Evolutionary conservation across 2,329 filamentous ascomycete genomes (phyloP).

Genomic region (Orbilia quercus): DNA sequence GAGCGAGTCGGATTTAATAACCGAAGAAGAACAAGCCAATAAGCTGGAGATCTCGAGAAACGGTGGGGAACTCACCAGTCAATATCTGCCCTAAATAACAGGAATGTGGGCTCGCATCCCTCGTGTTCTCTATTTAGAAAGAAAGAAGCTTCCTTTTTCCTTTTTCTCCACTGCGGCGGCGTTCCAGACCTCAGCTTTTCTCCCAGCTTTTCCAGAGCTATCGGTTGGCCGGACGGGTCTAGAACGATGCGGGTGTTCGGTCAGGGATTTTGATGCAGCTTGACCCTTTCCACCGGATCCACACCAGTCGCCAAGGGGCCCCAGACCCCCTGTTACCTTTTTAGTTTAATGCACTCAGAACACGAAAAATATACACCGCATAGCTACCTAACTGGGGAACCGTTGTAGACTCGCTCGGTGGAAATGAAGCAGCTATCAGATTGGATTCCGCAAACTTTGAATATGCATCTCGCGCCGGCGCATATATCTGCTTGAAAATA

Average conservation of each 20-base stretch:
- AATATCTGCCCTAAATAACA: conserved; percentile 20
- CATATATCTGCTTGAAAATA: conserved; percentile 37
- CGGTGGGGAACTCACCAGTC: conserved; percentile 15
- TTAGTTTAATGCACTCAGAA: conserved; percentile 52
- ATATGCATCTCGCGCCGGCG: conserved; percentile 15
- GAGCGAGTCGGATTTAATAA: conserved; percentile 52
- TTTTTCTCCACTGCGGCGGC: background rate
- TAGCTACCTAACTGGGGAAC: conserved; percentile 35
- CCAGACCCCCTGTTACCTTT: conserved; percentile 26
- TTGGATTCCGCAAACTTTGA: conserved; percentile 5
- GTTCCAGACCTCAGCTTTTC: conserved; percentile 31
- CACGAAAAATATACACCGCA: conserved; percentile 28
- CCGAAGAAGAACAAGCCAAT: conserved; percentile 35
- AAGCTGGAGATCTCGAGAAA: conserved; percentile 13
- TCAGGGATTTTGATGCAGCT: conserved; percentile 42
- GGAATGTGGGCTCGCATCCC: conserved; percentile 12
- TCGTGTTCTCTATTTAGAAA: conserved; percentile 45
- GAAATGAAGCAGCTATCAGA: conserved; percentile 22
- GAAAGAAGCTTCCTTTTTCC: conserved; percentile 8
- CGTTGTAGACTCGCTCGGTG: conserved; percentile 13
- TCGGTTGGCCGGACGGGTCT: conserved; percentile 34
- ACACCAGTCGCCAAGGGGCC: conserved; percentile 37
- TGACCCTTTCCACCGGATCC: conserved; percentile 46
- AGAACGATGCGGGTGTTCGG: conserved; percentile 31
- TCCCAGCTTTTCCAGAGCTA: conserved; percentile 9